Conservation (phyloP, 202 grass and related monocot species). For the Cymbopogon flexuosus region DNA sequence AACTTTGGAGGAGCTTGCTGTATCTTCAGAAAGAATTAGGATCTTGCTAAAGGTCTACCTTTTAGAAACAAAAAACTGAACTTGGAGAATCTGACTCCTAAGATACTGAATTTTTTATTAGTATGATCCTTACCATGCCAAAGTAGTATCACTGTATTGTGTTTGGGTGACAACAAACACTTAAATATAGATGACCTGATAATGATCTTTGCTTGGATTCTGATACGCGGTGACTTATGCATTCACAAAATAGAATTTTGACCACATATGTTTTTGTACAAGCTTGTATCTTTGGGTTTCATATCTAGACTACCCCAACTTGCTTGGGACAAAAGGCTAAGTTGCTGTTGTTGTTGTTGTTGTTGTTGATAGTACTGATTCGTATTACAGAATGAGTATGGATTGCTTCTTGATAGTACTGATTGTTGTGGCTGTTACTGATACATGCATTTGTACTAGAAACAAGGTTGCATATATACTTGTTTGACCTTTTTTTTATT, state of each 20-base stretch:
- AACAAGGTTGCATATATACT: neutral
- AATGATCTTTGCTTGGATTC: neutral
- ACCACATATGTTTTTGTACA: neutral
- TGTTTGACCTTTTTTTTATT: neutral
- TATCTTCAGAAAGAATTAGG: neutral
- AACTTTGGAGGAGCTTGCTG: neutral
- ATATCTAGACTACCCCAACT: too few species aligned
- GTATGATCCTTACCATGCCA: slow-evolving; percentile 20
- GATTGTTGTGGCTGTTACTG: neutral
- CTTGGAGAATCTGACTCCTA: slow-evolving; percentile 24
- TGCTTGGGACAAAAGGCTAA: too few species aligned
- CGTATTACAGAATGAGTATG: neutral
- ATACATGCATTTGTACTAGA: neutral
- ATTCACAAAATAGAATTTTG: neutral
- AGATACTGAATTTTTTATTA: neutral
- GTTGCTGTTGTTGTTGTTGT: too few species aligned
- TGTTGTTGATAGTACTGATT: too few species aligned
- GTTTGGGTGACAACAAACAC: neutral
- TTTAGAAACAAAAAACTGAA: neutral
- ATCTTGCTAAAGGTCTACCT: slow-evolving; percentile 3
- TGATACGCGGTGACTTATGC: neutral
- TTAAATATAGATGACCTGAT: neutral
- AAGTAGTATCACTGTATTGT: neutral
- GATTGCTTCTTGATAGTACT: neutral
- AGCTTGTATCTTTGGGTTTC: too few species aligned